Evolutionary conservation across 345 rosid genomes (phyloP).

Genomic region (Adansonia digitata): DNA sequence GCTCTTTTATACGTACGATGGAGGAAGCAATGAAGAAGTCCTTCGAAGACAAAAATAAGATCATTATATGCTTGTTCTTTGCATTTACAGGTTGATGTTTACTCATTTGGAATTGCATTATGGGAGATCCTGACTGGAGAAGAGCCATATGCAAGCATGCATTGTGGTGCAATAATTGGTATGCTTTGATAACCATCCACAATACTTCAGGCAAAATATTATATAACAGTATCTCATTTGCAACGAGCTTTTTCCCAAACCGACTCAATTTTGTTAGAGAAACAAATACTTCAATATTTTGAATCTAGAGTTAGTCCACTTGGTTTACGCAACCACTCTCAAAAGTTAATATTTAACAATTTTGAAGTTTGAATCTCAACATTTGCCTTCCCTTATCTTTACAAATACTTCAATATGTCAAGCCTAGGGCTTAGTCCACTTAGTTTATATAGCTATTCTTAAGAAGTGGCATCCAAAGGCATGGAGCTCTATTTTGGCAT

Average conservation of each 20-base stretch:
- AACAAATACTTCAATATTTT: not conserved
- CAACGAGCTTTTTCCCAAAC: not conserved
- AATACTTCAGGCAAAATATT: not conserved
- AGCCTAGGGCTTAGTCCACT: too few relatives aligned
- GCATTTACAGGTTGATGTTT: conserved; percentile 77
- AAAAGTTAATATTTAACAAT: not conserved
- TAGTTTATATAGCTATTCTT: too few relatives aligned
- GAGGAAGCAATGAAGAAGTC: not conserved
- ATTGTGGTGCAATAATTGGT: conserved; percentile 96
- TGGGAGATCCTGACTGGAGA: conserved; percentile 87
- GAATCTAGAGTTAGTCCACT: not conserved
- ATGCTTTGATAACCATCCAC: conserved; percentile 8
- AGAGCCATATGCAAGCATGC: conserved; percentile 89
- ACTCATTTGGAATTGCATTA: conserved; percentile 78
- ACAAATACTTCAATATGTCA: too few relatives aligned
- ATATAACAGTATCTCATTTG: not conserved
- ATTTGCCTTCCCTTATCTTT: too few relatives aligned
- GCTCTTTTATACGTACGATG: not conserved
- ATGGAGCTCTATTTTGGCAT: too few relatives aligned
- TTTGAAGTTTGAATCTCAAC: not conserved
- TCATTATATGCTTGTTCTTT: not conserved
- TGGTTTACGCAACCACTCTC: not conserved
- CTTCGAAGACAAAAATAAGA: not conserved
- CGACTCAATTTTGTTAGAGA: not conserved
- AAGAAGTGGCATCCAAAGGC: too few relatives aligned